Evolutionary conservation across 2,329 filamentous ascomycete species (phyloP), one percentile per base, ranked within the genome.

Genomic region (Rasamsonia emersonii): DNA sequence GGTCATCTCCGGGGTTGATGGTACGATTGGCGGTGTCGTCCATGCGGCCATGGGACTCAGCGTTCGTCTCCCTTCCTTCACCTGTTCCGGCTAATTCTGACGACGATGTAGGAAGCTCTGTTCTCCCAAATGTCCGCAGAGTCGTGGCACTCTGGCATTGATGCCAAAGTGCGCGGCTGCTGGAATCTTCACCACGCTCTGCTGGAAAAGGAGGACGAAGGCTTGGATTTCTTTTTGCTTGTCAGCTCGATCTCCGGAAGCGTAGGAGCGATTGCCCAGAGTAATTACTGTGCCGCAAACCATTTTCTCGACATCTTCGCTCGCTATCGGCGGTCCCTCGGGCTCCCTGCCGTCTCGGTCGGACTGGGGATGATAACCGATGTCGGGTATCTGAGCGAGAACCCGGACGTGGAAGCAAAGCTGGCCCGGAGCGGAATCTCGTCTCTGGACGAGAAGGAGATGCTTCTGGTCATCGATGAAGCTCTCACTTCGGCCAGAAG

Each of bases 261-360:
- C 5, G 45, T 67, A 3, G 67, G 68, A 4, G 67, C 67, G 27
- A 40, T 58, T 2, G 60, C 61, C 3, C 52, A 71, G 35, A 54
- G 64, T 9, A 63, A 58, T 31, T 65, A 65, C 36, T 51, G 51
- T 5, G 54, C 59, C 3, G 60, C 46, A 5, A 52, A 51, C 28
- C 46, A 50, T 9, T 64, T 52, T 45, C 47, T 58, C 31, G 58
- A 59, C 26, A 40, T 43, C 2, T 45, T 61, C 9, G 53, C 53
- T 3, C 37, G 37, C 5, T 49, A 54, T 29, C 45, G 57, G 4
- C 40, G 35, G 5, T 23, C 24, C 1, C 30, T 47, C 5, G 53
- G 53, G 2, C 40, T 52, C 2, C 38, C 42, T 3, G 47, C 46
- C 7, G 29, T 46, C 2, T 44, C 50, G 1, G 25, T 61, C 18